Evolutionary conservation across 139 green algal species (phyloP).

Genomic region (Chlorella ohadii): DNA sequence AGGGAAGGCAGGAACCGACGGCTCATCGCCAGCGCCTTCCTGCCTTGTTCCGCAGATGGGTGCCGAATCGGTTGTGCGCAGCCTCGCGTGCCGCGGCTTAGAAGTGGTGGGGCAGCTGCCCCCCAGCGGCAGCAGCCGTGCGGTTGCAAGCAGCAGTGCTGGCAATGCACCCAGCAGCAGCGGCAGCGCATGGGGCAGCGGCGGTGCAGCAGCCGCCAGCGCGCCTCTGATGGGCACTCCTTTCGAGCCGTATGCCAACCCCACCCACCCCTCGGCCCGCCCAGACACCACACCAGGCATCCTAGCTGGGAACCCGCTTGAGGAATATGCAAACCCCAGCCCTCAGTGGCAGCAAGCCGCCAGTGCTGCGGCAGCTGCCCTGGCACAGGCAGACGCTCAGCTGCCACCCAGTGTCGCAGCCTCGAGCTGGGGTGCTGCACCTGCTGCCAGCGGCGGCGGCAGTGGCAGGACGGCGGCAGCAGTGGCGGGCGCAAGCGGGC

Average conservation of each 20-base stretch:
- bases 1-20: too few species aligned
- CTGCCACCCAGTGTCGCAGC: neutral
- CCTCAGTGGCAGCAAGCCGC: neutral
- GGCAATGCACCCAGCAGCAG: neutral
- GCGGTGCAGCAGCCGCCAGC: neutral
- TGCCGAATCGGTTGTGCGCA: constrained; percentile 61
- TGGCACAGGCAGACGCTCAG: neutral
- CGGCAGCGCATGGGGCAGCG: neutral
- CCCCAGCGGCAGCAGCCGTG: neutral
- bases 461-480: neutral
- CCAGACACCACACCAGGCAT: constrained; percentile 11
- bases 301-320: neutral
- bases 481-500: neutral
- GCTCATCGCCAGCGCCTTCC: too few species aligned
- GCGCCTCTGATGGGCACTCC: neutral
- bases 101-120: constrained; percentile 49
- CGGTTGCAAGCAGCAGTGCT: neutral
- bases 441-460: neutral
- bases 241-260: constrained; percentile 36
- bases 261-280: constrained; percentile 2
- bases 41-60: too few species aligned
- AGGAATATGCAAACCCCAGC: constrained; percentile 33
- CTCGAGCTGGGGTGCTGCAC: neutral
- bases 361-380: neutral
- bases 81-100: constrained; percentile 71